Evolutionary conservation across 805 yeast genomes (phyloP).

Genomic region (Saccharomycopsis fodiens): DNA sequence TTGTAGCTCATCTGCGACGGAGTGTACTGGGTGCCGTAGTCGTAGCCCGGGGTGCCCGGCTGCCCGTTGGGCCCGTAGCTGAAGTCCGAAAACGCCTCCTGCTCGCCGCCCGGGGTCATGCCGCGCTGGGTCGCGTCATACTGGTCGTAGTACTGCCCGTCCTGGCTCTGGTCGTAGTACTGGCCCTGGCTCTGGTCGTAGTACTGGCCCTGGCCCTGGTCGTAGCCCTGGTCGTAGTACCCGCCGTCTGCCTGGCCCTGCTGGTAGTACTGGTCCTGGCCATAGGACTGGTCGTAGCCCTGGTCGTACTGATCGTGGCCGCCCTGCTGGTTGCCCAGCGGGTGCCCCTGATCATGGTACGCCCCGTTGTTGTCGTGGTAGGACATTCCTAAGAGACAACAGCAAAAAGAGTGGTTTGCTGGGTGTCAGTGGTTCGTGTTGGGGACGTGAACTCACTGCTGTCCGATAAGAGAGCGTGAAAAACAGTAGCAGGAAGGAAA

Average conservation of each 20-base stretch:
- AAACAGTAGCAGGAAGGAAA: background rate
- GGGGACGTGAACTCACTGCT: background rate
- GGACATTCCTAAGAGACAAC: slow-evolving; percentile 9
- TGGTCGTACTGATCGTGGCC: background rate
- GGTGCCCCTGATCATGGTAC: slow-evolving; percentile 11
- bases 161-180: slow-evolving; percentile 31
- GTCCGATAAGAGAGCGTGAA: slow-evolving; percentile 1
- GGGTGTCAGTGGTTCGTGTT: too few species aligned
- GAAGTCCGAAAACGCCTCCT: slow-evolving; percentile 62
- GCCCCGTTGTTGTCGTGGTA: slow-evolving; percentile 14
- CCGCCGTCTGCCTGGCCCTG: slow-evolving; percentile 7
- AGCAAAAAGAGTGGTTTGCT: background rate
- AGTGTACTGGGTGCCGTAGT: slow-evolving; percentile 62
- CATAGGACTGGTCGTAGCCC: slow-evolving; percentile 15
- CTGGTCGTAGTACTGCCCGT: slow-evolving; percentile 34
- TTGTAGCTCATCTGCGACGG: slow-evolving; percentile 86
- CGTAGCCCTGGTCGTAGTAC: slow-evolving; percentile 3
- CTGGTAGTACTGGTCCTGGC: slow-evolving; percentile 18
- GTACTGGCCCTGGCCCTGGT: slow-evolving; percentile 26
- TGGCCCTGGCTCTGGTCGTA: slow-evolving; percentile 34
- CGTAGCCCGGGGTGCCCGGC: slow-evolving; percentile 59
- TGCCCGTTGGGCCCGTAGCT: slow-evolving; percentile 48
- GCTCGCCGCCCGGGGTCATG: slow-evolving; percentile 41
- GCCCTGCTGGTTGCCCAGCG: background rate
- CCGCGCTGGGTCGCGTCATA: slow-evolving; percentile 36